Evolutionary conservation across 768 basidiomycete species (phyloP).

Genomic region (Termitomyces titanicus): DNA sequence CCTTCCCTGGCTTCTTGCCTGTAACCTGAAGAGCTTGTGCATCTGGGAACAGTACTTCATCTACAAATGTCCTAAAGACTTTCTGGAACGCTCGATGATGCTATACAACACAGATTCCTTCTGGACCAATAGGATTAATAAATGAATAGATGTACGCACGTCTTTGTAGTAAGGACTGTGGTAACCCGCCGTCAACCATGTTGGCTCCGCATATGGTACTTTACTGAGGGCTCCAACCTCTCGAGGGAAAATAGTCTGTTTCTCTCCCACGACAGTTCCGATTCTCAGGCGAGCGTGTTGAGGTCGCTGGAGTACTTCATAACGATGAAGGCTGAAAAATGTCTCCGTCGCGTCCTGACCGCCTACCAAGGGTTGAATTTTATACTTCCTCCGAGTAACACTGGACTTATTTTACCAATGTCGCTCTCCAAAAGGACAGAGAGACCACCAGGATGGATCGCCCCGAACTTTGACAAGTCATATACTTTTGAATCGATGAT

Average conservation of each 20-base stretch:
- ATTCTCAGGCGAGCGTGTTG: conserved; percentile 62
- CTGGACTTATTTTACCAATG: conserved; percentile 42
- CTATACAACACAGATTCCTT: background rate
- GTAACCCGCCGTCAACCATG: conserved; percentile 63
- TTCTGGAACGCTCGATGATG: conserved; percentile 17
- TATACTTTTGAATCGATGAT: conserved; percentile 42
- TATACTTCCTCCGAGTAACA: background rate
- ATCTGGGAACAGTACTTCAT: conserved; percentile 14
- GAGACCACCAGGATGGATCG: conserved; percentile 71
- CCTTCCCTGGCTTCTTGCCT: conserved; percentile 14
- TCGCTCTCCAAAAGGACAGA: conserved; percentile 63
- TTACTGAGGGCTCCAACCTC: conserved; percentile 50
- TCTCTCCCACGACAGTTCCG: conserved; percentile 56
- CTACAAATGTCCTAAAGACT: conserved; percentile 13
- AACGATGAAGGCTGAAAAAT: conserved; percentile 72
- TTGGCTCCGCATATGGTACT: conserved; percentile 79
- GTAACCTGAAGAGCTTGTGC: conserved; percentile 16
- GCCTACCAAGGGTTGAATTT: conserved; percentile 30
- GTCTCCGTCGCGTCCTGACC: conserved; percentile 71
- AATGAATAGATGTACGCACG: conserved; percentile 3
- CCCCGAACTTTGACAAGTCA: conserved; percentile 66
- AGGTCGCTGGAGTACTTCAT: conserved; percentile 64
- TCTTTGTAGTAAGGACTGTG: conserved; percentile 27
- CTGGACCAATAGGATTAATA: background rate
- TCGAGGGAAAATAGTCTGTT: conserved; percentile 41